Evolutionary conservation across 2,329 filamentous ascomycete genomes (phyloP).

Genomic region (Monosporascus sp.): DNA sequence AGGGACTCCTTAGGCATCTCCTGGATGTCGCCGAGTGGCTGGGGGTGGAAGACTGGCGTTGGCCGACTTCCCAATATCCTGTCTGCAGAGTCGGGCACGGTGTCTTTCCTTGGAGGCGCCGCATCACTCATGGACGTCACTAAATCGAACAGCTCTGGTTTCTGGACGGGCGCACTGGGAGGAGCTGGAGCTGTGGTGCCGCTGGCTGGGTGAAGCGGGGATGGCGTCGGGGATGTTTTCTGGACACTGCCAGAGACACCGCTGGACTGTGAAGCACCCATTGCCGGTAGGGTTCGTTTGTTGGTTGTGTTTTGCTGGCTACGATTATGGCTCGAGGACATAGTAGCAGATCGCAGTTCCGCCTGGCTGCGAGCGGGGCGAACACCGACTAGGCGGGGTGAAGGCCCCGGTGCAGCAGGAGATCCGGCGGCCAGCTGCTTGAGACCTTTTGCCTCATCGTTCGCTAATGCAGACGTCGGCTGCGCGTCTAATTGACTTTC

Average conservation of each 20-base stretch:
- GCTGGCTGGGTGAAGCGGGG: background rate
- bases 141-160: conserved; percentile 13
- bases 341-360: background rate
- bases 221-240: background rate
- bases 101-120: conserved; percentile 1
- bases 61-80: background rate
- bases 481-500: background rate
- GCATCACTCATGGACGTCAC: conserved; percentile 11
- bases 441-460: background rate
- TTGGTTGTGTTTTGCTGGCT: background rate
- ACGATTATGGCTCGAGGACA: background rate
- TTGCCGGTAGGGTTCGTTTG: background rate
- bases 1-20: conserved; percentile 7
- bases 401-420: background rate
- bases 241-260: background rate
- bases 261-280: background rate
- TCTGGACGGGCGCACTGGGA: conserved; percentile 7
- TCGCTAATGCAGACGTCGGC: background rate
- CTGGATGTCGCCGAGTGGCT: conserved; percentile 11
- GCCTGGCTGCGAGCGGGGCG: background rate
- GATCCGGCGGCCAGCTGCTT: background rate
- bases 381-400: background rate
- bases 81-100: conserved; percentile 1
- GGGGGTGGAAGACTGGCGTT: conserved; percentile 1
- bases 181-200: conserved; percentile 1